Evolutionary conservation across 768 basidiomycete genomes (phyloP), one percentile per base, ranked within the genome.

Genomic region (Rhodotorula kratochvilovae): DNA sequence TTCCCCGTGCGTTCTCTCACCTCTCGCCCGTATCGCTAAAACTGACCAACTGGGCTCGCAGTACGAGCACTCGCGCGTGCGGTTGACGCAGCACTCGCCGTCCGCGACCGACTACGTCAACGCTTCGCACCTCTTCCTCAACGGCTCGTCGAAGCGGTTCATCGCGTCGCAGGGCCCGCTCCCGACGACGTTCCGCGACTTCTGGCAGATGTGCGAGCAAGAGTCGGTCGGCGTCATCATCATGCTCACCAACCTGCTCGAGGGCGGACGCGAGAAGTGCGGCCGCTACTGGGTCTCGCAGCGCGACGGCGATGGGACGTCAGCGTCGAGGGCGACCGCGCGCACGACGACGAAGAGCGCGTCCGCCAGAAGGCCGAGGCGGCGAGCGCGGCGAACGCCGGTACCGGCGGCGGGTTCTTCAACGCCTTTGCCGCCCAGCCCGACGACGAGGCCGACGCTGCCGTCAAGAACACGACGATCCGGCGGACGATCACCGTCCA

Each of bases 101-200:
- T 63, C 66, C 54, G 74, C 63, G 29, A 86, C 87, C 43, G 94
- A 97, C 79, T 97, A 97, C 79, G 88, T 97, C 80, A 97, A 98
- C 78, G 95, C 95, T 17, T 95, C 92, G 39, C 90, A 89, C 77
- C 88, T 98, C 46, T 91, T 91, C 79, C 92, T 94, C 25, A 81
- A 91, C 29, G 88, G 89, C 5, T 94, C 94, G 1, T n/a, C 60
- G 16, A 86, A 87, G 79, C 85, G 89, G 59, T 98, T 95, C 78
- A 96, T 98, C 67, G 95, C 94, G 7, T 96, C 95, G 5, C 95
- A 98, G 79, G 95, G 95, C 10, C 95, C 94, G 10, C 82, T 98
- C 16, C 89, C 89, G 17, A 86, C 90, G 36, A 97, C 95, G 0
- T 95, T 88, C 79, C 83, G 84, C 11, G 94, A 98, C 79, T 98